phyloP scores from a whole-genome alignment of 371 early-diverging fungal species.

The Mucor saturninus region DNA sequence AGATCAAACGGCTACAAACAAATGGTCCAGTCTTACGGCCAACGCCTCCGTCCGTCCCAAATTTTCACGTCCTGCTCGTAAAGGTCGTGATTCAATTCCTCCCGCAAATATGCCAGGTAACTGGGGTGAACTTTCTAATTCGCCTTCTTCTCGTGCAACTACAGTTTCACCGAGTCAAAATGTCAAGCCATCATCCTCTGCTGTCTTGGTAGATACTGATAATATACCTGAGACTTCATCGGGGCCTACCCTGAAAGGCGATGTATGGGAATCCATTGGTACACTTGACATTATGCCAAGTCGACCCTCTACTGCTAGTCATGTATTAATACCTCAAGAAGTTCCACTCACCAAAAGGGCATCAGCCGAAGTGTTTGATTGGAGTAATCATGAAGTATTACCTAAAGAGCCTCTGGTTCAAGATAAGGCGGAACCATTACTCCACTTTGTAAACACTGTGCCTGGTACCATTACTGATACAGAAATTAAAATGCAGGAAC shows the following conservation, averaged over 20 bases:
- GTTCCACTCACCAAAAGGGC: neutral
- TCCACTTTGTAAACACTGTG: slow-evolving; percentile 1
- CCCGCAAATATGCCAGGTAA: neutral
- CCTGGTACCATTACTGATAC: slow-evolving; percentile 3
- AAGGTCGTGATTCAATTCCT: neutral
- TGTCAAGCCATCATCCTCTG: neutral
- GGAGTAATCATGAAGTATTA: neutral
- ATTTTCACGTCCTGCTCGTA: neutral
- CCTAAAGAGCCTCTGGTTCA: neutral
- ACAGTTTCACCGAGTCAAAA: neutral
- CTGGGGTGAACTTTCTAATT: neutral
- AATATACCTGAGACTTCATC: neutral
- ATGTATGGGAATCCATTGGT: slow-evolving; percentile 10
- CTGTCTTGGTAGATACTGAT: neutral
- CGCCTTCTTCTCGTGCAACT: neutral
- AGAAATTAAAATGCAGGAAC: neutral
- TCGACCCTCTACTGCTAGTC: neutral
- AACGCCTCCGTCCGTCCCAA: neutral
- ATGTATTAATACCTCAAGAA: neutral
- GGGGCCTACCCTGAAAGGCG: neutral
- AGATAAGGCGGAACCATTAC: neutral
- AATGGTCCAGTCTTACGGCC: neutral
- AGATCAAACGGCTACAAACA: neutral
- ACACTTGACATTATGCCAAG: neutral
- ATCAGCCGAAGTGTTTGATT: neutral